phyloP scores from a whole-genome alignment of 2,329 filamentous ascomycete genomes.

The Xylaria sp. region DNA sequence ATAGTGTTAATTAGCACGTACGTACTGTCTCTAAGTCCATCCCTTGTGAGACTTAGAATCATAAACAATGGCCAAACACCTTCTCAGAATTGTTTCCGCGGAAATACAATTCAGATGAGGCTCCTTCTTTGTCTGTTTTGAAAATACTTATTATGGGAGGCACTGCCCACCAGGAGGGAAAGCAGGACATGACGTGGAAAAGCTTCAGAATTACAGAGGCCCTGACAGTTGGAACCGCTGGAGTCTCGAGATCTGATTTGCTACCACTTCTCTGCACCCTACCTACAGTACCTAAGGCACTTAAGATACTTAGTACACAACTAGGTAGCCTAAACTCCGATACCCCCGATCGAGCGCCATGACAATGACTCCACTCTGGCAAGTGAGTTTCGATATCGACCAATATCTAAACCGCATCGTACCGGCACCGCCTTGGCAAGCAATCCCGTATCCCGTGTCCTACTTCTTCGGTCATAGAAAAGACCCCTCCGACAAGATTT shows the following conservation, averaged over 20 bases:
- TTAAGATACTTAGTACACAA: too few species aligned
- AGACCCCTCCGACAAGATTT: constrained; percentile 47
- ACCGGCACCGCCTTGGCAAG: constrained; percentile 71
- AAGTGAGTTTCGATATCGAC: constrained; percentile 79
- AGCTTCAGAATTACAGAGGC: neutral
- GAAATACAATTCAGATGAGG: constrained; percentile 22
- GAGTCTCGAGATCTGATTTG: too few species aligned
- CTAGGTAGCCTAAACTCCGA: neutral
- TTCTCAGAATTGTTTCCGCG: constrained; percentile 15
- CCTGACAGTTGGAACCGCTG: neutral
- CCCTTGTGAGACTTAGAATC: neutral
- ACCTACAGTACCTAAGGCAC: too few species aligned
- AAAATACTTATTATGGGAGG: constrained; percentile 23
- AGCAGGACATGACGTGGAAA: neutral
- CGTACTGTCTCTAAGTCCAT: constrained; percentile 11
- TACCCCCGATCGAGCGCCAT: neutral
- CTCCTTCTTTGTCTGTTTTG: neutral
- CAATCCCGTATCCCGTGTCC: constrained; percentile 73
- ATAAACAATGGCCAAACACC: neutral
- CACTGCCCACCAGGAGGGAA: neutral
- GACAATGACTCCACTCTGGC: constrained; percentile 36
- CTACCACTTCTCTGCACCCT: too few species aligned
- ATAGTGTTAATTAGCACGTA: neutral
- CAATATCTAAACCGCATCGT: constrained; percentile 76
- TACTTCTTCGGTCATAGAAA: constrained; percentile 74